These are phyloP conservation scores for Cladorrhinum sp. DNA, from an alignment of 2,329 filamentous ascomycete species.

Conservation along the genomic window DNA sequence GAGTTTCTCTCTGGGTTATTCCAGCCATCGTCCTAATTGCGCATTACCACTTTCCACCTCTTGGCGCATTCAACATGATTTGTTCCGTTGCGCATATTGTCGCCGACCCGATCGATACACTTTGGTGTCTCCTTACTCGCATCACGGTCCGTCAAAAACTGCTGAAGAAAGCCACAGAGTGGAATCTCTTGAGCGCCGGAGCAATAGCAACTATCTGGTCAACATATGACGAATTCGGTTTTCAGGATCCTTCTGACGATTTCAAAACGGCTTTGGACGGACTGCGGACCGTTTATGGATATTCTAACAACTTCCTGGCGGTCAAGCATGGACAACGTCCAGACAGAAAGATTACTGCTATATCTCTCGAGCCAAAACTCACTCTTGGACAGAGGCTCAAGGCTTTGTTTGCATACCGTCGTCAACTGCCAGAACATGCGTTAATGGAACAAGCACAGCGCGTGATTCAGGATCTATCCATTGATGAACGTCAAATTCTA, in stretches of 20 bases:
- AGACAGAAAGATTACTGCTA: not conserved
- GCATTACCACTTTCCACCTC: conserved; percentile 8
- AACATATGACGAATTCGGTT: conserved; percentile 9
- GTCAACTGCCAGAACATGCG: not conserved
- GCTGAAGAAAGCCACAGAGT: not conserved
- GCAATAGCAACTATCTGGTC: conserved; percentile 11
- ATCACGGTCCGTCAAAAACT: conserved; percentile 3
- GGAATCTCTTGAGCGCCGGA: conserved; percentile 1
- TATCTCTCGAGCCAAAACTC: not conserved
- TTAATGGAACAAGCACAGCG: conserved; percentile 2
- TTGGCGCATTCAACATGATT: conserved; percentile 1
- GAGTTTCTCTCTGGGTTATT: conserved; percentile 10
- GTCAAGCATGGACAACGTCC: not conserved
- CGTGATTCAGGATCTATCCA: not conserved
- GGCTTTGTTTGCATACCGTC: not conserved
- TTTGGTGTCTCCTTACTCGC: conserved; percentile 12
- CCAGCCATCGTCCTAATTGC: conserved; percentile 10
- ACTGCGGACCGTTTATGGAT: not conserved
- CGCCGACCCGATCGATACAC: conserved; percentile 12
- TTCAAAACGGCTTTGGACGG: not conserved
- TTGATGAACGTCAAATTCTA: conserved; percentile 1
- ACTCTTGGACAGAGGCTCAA: not conserved
- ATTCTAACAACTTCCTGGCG: not conserved
- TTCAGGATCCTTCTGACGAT: conserved; percentile 11
- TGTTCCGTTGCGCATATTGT: conserved; percentile 8